Evolutionary conservation across 2,329 filamentous ascomycete genomes (phyloP), one percentile per base, ranked within the genome.

Genomic region (Xenoacremonium recifei): DNA sequence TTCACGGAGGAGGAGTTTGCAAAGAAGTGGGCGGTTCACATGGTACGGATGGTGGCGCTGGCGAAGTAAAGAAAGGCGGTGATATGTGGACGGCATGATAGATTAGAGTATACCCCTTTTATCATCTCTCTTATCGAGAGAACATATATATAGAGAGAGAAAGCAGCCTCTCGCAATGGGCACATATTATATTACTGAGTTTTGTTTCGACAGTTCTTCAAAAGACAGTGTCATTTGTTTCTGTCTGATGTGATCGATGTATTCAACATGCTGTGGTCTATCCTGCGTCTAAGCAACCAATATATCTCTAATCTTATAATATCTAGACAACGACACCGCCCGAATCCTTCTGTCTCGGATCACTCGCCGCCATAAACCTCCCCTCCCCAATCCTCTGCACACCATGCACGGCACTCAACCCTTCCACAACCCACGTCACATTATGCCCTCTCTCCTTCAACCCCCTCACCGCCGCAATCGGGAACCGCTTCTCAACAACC

Each of bases 1-100:
- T 99, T 99, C 61, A 91, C 88, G 0, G 92, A 96, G 59, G 83
- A 86, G 55, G 87, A 85, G 45, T 99, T 99, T 69, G 83, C 79
- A 2, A 76, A 76, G 54, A 84, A 82, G 52, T 99, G 93, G 92
- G 67, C 88, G 32, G 65, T 66, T 21, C 80, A 95, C 64, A 79
- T 95, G 72, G 82, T 85, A 58, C 79, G 75, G 55, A 71, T 97
- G 45, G 79, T 96, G 17, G 65, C 61, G 5, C 59, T 74, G 54
- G 61, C 51, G 30, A 57, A 47, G 46, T 61, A 55, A n/a, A n/a
- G n/a, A n/a, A n/a, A n/a, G n/a, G n/a, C n/a, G n/a, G n/a, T n/a
- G 41, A 50, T 39, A 42, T 42, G 27, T 41, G 36, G 40, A 37
- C 47, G 51, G 45, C 47, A 48, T 47, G 45, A 62, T 64, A 64